These are phyloP conservation scores for Eutypa lata DNA, from an alignment of 2,329 filamentous ascomycete species.

Conservation along the genomic window DNA sequence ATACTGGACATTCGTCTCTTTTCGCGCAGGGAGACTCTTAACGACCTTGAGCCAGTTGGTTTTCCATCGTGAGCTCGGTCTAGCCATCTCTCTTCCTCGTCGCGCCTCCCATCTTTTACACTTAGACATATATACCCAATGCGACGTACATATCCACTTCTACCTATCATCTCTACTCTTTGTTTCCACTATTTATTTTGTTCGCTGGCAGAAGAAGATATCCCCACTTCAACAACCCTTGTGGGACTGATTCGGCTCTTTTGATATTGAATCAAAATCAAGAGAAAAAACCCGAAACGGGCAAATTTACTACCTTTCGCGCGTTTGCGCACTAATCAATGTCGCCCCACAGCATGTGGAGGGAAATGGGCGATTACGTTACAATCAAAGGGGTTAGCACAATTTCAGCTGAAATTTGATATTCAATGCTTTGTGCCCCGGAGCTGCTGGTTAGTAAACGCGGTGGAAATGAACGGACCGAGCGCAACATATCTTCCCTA, in stretches of 20 bases:
- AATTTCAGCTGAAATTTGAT: not conserved
- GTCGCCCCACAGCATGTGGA: not conserved
- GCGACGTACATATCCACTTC: conserved; percentile 4
- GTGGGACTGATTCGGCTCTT: not conserved
- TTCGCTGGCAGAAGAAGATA: conserved; percentile 10
- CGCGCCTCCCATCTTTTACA: conserved; percentile 4
- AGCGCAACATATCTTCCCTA: not conserved
- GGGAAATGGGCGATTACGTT: not conserved
- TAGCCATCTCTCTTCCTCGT: not conserved
- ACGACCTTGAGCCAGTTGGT: conserved; percentile 22
- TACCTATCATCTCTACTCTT: not conserved
- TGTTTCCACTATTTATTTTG: not conserved
- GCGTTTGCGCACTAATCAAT: not conserved
- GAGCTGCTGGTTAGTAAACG: not conserved
- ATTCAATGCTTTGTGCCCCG: not conserved
- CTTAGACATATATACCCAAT: conserved; percentile 7
- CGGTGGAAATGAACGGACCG: not conserved
- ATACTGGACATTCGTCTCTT: conserved; percentile 10
- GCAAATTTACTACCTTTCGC: not conserved
- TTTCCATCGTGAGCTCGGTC: conserved; percentile 24
- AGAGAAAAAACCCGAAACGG: not conserved
- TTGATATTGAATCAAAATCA: not conserved
- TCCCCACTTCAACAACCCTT: conserved; percentile 9
- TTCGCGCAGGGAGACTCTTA: conserved; percentile 10
- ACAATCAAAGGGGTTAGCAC: not conserved